Evolutionary conservation across 2,329 filamentous ascomycete genomes (phyloP).

Genomic region (Karstenula rhodostoma): DNA sequence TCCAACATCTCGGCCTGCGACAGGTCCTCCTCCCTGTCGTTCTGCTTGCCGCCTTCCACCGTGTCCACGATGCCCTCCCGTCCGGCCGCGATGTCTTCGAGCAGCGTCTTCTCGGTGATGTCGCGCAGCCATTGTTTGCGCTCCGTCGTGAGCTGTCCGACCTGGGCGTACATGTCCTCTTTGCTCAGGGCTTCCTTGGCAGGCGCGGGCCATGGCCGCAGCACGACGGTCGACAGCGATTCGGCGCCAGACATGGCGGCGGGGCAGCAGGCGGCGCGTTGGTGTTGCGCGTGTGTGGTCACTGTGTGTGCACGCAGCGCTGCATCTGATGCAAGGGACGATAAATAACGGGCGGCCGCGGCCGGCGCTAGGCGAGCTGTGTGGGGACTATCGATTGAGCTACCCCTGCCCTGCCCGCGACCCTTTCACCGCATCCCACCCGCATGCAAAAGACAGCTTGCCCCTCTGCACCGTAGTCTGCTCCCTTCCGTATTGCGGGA

Average conservation of each 20-base stretch:
- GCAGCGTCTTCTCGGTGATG: conserved; percentile 76
- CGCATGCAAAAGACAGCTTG: not conserved
- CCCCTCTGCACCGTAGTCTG: not conserved
- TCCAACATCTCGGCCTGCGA: conserved; percentile 45
- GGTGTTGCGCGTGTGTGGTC: conserved; percentile 21
- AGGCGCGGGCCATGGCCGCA: conserved; percentile 68
- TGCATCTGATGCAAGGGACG: conserved; percentile 8
- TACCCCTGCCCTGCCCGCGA: conserved; percentile 20
- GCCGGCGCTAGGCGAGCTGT: conserved; percentile 25
- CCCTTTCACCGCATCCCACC: not conserved
- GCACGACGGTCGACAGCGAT: conserved; percentile 58
- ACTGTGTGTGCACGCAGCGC: not conserved
- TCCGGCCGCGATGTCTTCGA: conserved; percentile 68
- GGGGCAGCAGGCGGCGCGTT: conserved; percentile 4
- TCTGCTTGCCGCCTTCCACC: conserved; percentile 55
- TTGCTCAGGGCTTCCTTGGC: conserved; percentile 62
- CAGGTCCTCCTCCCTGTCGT: conserved; percentile 51
- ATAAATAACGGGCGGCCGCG: conserved; percentile 22
- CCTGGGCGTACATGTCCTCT: conserved; percentile 70
- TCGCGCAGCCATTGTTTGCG: conserved; percentile 79
- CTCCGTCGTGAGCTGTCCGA: conserved; percentile 79
- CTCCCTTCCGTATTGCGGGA: not conserved
- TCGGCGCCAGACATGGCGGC: conserved; percentile 35
- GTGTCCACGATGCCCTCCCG: conserved; percentile 52
- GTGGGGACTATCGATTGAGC: conserved; percentile 34